Conservation (phyloP, 75 land plant genomes). For the Azolla pinnata region DNA sequence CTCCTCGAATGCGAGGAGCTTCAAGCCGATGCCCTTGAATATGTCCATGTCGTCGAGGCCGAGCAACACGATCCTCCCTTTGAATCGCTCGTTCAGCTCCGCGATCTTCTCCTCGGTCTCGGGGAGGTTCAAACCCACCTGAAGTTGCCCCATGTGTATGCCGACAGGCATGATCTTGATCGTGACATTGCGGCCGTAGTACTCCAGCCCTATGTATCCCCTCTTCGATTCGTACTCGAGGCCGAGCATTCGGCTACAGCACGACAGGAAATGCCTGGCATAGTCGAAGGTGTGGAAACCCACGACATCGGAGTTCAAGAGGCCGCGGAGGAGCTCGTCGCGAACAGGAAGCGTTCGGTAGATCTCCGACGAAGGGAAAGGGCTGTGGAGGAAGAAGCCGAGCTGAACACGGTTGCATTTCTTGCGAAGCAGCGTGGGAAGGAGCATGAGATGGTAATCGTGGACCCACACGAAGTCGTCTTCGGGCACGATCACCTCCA, state of each 20-base stretch:
- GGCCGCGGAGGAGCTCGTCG: conserved; percentile 35
- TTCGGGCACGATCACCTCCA: conserved; percentile 44
- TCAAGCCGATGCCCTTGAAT: conserved; percentile 46
- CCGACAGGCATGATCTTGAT: conserved; percentile 56
- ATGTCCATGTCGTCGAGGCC: conserved; percentile 57
- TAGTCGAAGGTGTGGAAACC: conserved; percentile 53
- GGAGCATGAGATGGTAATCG: conserved; percentile 49
- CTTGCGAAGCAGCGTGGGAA: conserved; percentile 37
- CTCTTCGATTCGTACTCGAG: conserved; percentile 45
- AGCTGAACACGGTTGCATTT: conserved; percentile 35
- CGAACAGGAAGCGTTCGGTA: conserved; percentile 47
- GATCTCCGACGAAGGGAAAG: conserved; percentile 52
- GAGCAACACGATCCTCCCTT: too few species aligned
- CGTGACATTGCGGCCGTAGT: conserved; percentile 37
- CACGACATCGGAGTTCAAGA: conserved; percentile 36
- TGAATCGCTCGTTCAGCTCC: conserved; percentile 30
- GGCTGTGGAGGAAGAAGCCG: conserved; percentile 47
- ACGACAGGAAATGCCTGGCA: conserved; percentile 15
- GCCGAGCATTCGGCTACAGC: conserved; percentile 41
- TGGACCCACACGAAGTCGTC: conserved; percentile 61
- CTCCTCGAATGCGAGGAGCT: conserved; percentile 45
- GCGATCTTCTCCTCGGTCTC: conserved; percentile 24
- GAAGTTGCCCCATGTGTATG: conserved; percentile 41
- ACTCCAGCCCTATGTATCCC: conserved; percentile 53
- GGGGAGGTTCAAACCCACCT: conserved; percentile 20